Base-by-base conservation (phyloP, 169 alveolate genomes). In the Besnoitia besnoiti region DNA sequence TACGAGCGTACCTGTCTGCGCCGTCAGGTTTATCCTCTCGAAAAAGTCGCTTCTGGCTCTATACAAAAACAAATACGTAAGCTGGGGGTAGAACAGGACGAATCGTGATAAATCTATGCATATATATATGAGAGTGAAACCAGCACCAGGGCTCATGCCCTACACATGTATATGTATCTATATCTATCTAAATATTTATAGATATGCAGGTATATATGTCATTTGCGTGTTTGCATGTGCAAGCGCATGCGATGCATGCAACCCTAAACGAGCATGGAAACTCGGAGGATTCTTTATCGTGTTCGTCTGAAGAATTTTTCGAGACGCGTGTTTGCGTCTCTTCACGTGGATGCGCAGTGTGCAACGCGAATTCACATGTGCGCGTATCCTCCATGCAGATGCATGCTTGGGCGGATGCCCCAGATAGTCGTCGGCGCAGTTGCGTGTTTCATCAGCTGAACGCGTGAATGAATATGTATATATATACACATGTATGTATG, bases 31-130 rank as follows among this genome's bases (percentile, higher is more conserved):
- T 75, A 89, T 93, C 49, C 21, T 93, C 49, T 93, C 93, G 61
- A 93, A 90, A 75, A 88, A 89, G 75, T 87, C 85, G 27, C 85
- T 84, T 49, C 39, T 93, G 84, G 95, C 95, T 10, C 62, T 93
- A 47, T 93, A 93, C 79, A 88, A 77, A n/a, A 88, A 49, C 59
- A 93, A 93, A 82, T 89, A 47, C 88, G 95, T 93, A 51, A 80
- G 95, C 2, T 27, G 19, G 10, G 3, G 27, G n/a, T 75, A n/a
- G n/a, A n/a, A n/a, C n/a, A n/a, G n/a, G n/a, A n/a, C n/a, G n/a
- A n/a, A n/a, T n/a, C n/a, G n/a, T n/a, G n/a, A n/a, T n/a, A n/a
- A n/a, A n/a, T n/a, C n/a, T n/a, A n/a, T n/a, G n/a, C n/a, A n/a
- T n/a, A n/a, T n/a, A n/a, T n/a, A n/a, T n/a, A n/a, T n/a, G n/a